Conservation (phyloP, 202 grass and related monocot species). For the Thinopyrum obtusiflorum region DNA sequence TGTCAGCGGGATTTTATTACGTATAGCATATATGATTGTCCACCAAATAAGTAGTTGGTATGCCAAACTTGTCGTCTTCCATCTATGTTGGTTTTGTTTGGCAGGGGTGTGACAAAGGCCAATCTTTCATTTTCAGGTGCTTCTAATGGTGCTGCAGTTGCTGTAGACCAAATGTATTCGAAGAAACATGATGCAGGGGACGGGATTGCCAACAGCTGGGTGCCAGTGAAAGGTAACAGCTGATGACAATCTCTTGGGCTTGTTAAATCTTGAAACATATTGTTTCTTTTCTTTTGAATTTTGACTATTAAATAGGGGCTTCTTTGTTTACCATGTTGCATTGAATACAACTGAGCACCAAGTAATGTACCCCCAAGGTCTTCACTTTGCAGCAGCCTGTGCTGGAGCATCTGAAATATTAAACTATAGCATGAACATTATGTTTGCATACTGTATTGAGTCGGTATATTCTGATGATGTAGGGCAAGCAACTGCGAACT, state of each 20-base stretch:
- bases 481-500: constrained; percentile 35
- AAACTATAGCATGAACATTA: constrained; percentile 1
- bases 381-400: constrained; percentile 3
- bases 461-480: constrained; percentile 30
- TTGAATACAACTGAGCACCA: background rate
- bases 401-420: background rate
- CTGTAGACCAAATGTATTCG: constrained; percentile 33
- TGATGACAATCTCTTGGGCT: background rate
- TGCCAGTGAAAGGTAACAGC: constrained; percentile 36
- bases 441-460: constrained; percentile 31
- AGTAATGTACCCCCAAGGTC: background rate
- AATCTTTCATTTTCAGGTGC: constrained; percentile 30
- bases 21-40: constrained; percentile 14
- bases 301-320: background rate
- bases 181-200: constrained; percentile 44
- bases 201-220: constrained; percentile 27
- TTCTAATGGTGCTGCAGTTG: constrained; percentile 26
- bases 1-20: background rate
- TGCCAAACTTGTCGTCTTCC: constrained; percentile 1
- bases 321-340: background rate
- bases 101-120: background rate
- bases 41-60: constrained; percentile 21
- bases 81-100: constrained; percentile 26
- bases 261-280: background rate
- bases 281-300: constrained; percentile 1